A percentile compares a stretch with the other conserved stretches of the same genome.
Evolutionary conservation across 176 grass and related monocot genomes (phyloP).

Genomic region (Aegilops sharonensis): DNA sequence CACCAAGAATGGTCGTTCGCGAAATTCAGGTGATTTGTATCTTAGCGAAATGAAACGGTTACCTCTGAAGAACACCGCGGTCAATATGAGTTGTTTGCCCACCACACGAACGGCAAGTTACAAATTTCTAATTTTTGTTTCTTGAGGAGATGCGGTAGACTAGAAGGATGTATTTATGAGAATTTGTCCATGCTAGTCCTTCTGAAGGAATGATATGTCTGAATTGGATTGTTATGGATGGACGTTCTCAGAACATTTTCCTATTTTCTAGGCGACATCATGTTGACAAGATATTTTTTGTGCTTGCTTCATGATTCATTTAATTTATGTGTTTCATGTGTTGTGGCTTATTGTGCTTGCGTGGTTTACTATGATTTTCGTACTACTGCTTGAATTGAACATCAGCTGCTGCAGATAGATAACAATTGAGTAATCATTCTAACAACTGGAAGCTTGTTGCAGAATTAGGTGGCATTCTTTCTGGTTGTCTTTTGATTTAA

Average conservation of each 20-base stretch:
- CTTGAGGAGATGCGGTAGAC: background rate
- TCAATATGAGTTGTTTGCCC: background rate
- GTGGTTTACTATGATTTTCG: slow-evolving; percentile 21
- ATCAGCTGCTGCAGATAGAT: slow-evolving; percentile 57
- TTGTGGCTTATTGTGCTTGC: slow-evolving; percentile 5
- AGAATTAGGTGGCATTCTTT: slow-evolving; percentile 70
- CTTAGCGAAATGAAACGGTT: background rate
- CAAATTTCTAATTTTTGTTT: background rate
- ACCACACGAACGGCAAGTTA: background rate
- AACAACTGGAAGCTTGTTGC: slow-evolving; percentile 75
- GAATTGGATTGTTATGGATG: background rate
- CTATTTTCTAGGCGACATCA: background rate
- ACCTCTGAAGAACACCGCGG: background rate
- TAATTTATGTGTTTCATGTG: slow-evolving; percentile 14
- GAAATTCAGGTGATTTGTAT: slow-evolving; percentile 2
- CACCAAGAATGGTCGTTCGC: background rate
- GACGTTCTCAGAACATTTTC: background rate
- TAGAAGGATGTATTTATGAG: background rate
- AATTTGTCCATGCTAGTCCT: background rate
- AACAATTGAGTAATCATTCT: slow-evolving; percentile 35
- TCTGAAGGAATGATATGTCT: background rate
- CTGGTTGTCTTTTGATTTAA: slow-evolving; percentile 78
- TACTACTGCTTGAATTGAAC: slow-evolving; percentile 37
- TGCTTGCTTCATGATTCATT: slow-evolving; percentile 4
- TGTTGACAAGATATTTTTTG: background rate